phyloP scores from a whole-genome alignment of 306 rosid species.

The Senna siamea region DNA sequence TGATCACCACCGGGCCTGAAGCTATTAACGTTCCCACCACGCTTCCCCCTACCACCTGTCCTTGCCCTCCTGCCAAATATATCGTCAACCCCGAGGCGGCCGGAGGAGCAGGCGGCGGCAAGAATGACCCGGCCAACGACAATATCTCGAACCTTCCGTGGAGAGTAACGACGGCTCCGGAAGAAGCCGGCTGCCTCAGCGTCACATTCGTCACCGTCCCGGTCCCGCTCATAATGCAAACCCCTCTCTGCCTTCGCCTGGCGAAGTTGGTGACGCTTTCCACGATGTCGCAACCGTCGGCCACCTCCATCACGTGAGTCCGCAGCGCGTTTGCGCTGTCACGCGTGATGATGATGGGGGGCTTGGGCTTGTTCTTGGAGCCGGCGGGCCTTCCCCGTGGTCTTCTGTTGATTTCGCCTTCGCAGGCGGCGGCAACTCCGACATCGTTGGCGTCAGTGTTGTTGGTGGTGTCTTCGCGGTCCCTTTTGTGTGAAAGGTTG shows the following conservation, averaged over 20 bases:
- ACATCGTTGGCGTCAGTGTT: constrained; percentile 45
- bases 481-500: constrained; percentile 55
- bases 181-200: constrained; percentile 81
- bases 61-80: constrained; percentile 89
- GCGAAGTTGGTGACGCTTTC: constrained; percentile 88
- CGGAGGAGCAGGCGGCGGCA: constrained; percentile 93
- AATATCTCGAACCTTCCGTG: constrained; percentile 95
- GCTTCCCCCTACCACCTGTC: constrained; percentile 95
- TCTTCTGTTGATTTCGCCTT: constrained; percentile 66
- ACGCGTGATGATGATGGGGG: constrained; percentile 92
- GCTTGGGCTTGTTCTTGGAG: constrained; percentile 97
- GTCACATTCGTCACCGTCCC: constrained; percentile 92
- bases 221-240: constrained; percentile 91
- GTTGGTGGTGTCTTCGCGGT: constrained; percentile 45
- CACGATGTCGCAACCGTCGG: constrained; percentile 86
- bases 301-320: constrained; percentile 92
- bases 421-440: too few relatives aligned
- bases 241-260: constrained; percentile 84
- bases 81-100: constrained; percentile 85
- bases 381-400: constrained; percentile 94
- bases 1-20: constrained; percentile 91
- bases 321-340: constrained; percentile 96
- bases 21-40: constrained; percentile 80
- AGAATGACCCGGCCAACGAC: constrained; percentile 80
- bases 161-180: constrained; percentile 80